Evolutionary conservation across 1,139 yeast species (phyloP).

Genomic region (Hyphopichia burtonii): DNA sequence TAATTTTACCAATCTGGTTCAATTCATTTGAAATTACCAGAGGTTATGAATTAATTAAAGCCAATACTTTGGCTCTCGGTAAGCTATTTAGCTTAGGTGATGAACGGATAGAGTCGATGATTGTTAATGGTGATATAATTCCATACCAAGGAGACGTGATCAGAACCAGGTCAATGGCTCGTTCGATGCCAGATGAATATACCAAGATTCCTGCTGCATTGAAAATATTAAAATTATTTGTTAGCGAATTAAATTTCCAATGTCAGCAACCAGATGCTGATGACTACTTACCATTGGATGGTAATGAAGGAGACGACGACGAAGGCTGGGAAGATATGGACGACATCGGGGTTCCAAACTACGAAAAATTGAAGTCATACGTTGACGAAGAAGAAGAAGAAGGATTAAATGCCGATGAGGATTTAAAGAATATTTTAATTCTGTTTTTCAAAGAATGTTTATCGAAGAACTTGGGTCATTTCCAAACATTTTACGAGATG

Average conservation of each 20-base stretch:
- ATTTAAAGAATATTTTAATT: conserved; percentile 46
- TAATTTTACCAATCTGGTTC: conserved; percentile 67
- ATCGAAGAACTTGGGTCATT: conserved; percentile 50
- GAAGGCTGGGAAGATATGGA: conserved; percentile 85
- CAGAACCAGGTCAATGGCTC: conserved; percentile 82
- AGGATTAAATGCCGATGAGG: conserved; percentile 37
- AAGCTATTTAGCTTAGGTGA: conserved; percentile 62
- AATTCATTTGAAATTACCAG: conserved; percentile 76
- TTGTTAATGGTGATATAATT: conserved; percentile 76
- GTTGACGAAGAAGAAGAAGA: conserved; percentile 31
- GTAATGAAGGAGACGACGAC: conserved; percentile 48
- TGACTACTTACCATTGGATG: conserved; percentile 35
- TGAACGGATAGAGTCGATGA: conserved; percentile 45
- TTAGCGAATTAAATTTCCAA: conserved; percentile 68
- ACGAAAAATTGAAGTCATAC: conserved; percentile 55
- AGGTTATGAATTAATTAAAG: conserved; percentile 72
- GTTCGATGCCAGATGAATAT: conserved; percentile 59
- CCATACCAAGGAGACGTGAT: conserved; percentile 64
- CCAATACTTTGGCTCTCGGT: conserved; percentile 70
- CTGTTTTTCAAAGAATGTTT: conserved; percentile 68
- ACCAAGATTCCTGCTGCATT: conserved; percentile 67
- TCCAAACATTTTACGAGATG: conserved; percentile 51
- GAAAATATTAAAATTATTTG: conserved; percentile 70
- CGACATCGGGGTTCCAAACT: conserved; percentile 59
- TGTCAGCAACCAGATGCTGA: conserved; percentile 44